Base-by-base conservation (phyloP, 2,329 filamentous ascomycete genomes). In the Biscogniauxia sp. region DNA sequence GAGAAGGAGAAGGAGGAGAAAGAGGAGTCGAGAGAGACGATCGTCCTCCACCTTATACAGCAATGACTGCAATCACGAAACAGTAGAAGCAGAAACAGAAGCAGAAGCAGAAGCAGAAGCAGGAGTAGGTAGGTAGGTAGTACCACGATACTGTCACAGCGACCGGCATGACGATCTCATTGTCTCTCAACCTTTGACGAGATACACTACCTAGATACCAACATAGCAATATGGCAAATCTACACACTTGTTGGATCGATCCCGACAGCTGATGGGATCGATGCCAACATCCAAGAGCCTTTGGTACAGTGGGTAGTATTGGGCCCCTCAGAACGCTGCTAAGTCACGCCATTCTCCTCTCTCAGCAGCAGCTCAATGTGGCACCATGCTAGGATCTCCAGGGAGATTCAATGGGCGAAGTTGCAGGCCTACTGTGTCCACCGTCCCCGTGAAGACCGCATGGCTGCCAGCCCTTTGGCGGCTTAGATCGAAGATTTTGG, bases 321-420 rank as follows among this genome's bases (percentile, higher is more conserved):
- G 59, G 57, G 57, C n/a, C 54, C 65, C 59, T 64, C 28, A 32
- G 62, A 67, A 65, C 65, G 63, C 61, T 65, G 63, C 62, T 61
- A 67, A 61, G 65, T 67, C 65, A 67, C 65, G 65, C 65, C 65
- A 67, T 67, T 67, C 61, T 64, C 61, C 62, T 67, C 62, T 41
- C 62, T 41, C 37, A 62, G 56, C 65, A 62, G 65, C 64, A 61
- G 63, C 64, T 64, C 64, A 63, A 66, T 60, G 65, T 64, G 65
- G 65, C 64, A 63, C 65, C 65, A 67, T 63, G 63, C 66, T 66
- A 57, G 45, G 54, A 63, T 63, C 37, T 63, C 61, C 64, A 66
- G 57, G 63, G 62, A 61, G 64, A 63, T 62, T 65, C 62, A 61
- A 64, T 61, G 62, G 62, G 63, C 59, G 62, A 60, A 56, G 54